These are phyloP conservation scores for Corrigiola litoralis DNA, from an alignment of 179 eudicot species.

Conservation along the genomic window DNA sequence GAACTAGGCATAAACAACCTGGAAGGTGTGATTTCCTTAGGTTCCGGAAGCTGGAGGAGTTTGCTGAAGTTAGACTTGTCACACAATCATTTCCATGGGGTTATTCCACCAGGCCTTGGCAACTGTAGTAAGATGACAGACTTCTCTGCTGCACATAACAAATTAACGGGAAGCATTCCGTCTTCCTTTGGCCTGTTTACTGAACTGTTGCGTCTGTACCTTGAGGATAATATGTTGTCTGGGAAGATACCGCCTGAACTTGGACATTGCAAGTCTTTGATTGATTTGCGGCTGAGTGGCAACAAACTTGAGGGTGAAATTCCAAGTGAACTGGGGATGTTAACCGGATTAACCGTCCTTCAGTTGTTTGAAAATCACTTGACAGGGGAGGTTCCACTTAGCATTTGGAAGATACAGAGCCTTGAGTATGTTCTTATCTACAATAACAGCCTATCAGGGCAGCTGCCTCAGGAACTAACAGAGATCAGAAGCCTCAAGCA, in stretches of 20 bases:
- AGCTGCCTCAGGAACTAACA: slow-evolving; percentile 51
- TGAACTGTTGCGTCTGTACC: slow-evolving; percentile 39
- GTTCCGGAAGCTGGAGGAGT: slow-evolving; percentile 34
- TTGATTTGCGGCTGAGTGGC: slow-evolving; percentile 32
- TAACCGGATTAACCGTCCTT: slow-evolving; percentile 34
- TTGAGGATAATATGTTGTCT: slow-evolving; percentile 46
- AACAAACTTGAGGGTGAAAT: slow-evolving; percentile 62
- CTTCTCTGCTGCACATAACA: slow-evolving; percentile 42
- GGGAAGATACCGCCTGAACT: slow-evolving; percentile 76
- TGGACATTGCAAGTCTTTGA: slow-evolving; percentile 57
- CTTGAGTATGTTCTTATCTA: slow-evolving; percentile 48
- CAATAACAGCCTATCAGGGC: slow-evolving; percentile 50
- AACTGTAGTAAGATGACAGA: slow-evolving; percentile 47
- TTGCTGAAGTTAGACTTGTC: slow-evolving; percentile 44
- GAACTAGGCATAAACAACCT: slow-evolving; percentile 10
- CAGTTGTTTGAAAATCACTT: slow-evolving; percentile 40
- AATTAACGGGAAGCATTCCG: slow-evolving; percentile 60
- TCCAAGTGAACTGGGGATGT: slow-evolving; percentile 54
- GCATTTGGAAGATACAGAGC: slow-evolving; percentile 58
- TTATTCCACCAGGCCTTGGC: slow-evolving; percentile 47
- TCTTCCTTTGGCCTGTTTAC: slow-evolving; percentile 57
- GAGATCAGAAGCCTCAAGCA: slow-evolving; percentile 45
- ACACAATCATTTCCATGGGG: slow-evolving; percentile 48
- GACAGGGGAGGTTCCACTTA: slow-evolving; percentile 57
- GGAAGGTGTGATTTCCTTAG: slow-evolving; percentile 22